Base-by-base conservation (phyloP, 2,329 filamentous ascomycete species). In the Phaeophleospora eucalypticola region DNA sequence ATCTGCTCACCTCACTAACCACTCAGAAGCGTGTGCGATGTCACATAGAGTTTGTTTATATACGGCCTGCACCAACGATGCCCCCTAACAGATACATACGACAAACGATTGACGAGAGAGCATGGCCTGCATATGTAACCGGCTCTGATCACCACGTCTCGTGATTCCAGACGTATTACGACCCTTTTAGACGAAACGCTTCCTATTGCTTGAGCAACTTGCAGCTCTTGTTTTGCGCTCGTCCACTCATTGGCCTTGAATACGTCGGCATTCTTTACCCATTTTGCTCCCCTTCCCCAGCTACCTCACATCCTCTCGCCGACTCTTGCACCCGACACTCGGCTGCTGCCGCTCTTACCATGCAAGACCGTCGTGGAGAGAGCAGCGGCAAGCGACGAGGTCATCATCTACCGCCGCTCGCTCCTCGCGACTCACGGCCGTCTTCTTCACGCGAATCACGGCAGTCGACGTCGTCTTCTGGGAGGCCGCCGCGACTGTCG, bases 401-500 rank as follows among this genome's bases (percentile, higher is more conserved):
- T 52, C 65, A 43, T 63, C 64, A 43, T 63, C 64, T 60, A 46
- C 63, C 54, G 55, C 59, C 57, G 47, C 58, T 60, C 57, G 61
- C 56, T 49, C 65, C 57, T 53, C 58, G 53, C 33, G 51, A 52
- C 33, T 49, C 52, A 27, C 48, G 46, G 38, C 52, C 41, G 44
- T 43, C 53, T 14, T 39, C 61, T 62, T 57, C 40, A 47, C 66
- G 39, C 32, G 48, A 51, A 24, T 52, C n/a, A n/a, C n/a, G n/a
- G n/a, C n/a, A n/a, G n/a, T n/a, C n/a, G n/a, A n/a, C n/a, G n/a
- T n/a, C n/a, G n/a, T 48, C 52, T 14, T 32, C 44, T 15, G 47
- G 53, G 32, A 53, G 60, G 10, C 44, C 58, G 8, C 61, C 74
- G 18, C 70, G 75, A 42, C 66, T 78, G 12, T 76, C 76, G 34